Conservation (phyloP, 1,139 yeast species). For the Candida glucosophila region DNA sequence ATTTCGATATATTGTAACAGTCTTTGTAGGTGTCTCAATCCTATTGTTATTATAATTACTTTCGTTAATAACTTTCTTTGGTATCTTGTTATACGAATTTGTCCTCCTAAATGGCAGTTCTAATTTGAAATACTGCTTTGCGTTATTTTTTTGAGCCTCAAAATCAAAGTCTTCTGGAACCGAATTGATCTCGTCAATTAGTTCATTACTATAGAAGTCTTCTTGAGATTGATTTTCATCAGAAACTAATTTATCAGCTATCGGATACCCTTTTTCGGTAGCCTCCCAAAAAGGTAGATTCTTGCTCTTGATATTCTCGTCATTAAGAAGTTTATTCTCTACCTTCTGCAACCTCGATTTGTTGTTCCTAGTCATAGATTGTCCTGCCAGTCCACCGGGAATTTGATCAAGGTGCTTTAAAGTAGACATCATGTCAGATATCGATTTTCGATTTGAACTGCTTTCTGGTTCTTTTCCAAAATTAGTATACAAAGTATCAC, state of each 20-base stretch:
- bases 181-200: constrained; percentile 46
- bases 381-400: no score
- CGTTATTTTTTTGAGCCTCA: constrained; percentile 17
- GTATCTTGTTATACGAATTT: constrained; percentile 31
- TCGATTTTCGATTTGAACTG: neutral
- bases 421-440: constrained; percentile 1
- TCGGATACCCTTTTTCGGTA: neutral
- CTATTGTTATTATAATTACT: constrained; percentile 27
- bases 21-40: constrained; percentile 41
- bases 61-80: constrained; percentile 20
- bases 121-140: no score
- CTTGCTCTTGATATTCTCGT: no score
- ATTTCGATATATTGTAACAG: constrained; percentile 44
- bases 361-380: no score
- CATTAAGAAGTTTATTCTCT: neutral
- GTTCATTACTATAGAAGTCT: constrained; percentile 19
- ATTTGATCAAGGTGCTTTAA: constrained; percentile 1
- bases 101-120: constrained; percentile 15
- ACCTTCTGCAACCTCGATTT: no score
- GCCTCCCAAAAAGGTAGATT: neutral
- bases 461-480: neutral
- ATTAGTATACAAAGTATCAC: neutral
- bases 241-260: neutral
- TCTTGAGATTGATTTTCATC: no score
- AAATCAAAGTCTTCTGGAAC: constrained; percentile 56